Evolutionary conservation across 2,329 filamentous ascomycete genomes (phyloP), one percentile per base, ranked within the genome.

Genomic region (Trichophyton simii): DNA sequence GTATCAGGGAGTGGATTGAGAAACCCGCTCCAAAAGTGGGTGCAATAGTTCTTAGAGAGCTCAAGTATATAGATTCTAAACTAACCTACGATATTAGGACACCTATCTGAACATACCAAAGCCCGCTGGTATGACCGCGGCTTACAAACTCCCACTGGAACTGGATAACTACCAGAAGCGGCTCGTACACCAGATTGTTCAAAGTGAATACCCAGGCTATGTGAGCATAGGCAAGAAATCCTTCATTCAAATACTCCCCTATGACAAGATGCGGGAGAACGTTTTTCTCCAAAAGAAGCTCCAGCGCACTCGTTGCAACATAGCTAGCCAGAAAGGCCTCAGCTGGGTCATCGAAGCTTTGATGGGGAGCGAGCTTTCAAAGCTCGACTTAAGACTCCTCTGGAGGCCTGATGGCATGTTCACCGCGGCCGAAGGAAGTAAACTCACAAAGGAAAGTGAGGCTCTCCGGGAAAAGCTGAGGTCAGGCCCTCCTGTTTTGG

Each of bases 101-200:
- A 11, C 11, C 28, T 55, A 75, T 63, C 70, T 80, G 62, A 82
- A 81, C 63, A 75, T 81, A 31, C 74, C 76, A 3, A 71, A 72
- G 13, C 67, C 72, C 2, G 44, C 41, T 52, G 52, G 60, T 60
- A 66, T 63, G 28, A 55, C 70, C 41, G 63, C 59, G 11, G 60
- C 60, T 11, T 25, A 58, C 38, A 64, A 72, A 46, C 70, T 55
- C 8, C 72, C n/a, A 62, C 59, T 3, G 62, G 61, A 44, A 0
- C 68, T 85, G 28, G 83, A 79, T 63, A 77, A 79, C 0, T 87
- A 82, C 66, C 84, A 88, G 68, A 83, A 85, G 69, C 78, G 83
- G 38, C 75, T 88, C 4, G 78, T 88, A 0, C 82, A 88, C 67
- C 84, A 87, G 66, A 75, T 87, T 11, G 78, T 88, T n/a, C 78